Evolutionary conservation across 177 flowering plant genomes (phyloP), one percentile per base, ranked within the genome.

Genomic region (Vitis hybrid): DNA sequence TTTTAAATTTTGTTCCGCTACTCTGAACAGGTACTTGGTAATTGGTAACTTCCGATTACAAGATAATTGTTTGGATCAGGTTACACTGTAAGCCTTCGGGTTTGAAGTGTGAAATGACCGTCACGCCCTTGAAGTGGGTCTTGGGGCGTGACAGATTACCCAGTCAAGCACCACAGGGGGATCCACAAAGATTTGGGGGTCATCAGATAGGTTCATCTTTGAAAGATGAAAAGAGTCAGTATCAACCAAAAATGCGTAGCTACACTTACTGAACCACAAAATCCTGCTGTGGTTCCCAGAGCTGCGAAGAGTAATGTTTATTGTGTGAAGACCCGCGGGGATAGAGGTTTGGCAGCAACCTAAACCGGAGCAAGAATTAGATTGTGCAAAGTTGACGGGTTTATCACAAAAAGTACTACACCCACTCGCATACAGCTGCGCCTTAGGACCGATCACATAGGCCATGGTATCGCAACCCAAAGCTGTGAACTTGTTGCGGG

Each of bases 301-400:
- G 14, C 59, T 66, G 21, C 3, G 19, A 21, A 53, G 2, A 3
- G 19, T 10, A 31, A 66, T 66, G 12, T 66, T 26, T 13, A 66
- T 15, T 12, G 39, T 26, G 9, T 52, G 52, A 11, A 66, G 48
- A 13, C 49, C 11, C 3, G 6, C 2, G 2, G 68, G 68, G 3
- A 66, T 15, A 15, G 48, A 14, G 10, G 49, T 66, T 18, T 53
- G 59, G 59, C 68, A 66, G 68, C 68, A 66, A 10, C 68, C 68
- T 7, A 53, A 5, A 22, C 68, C 68, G 2, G 68, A 66, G 59
- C 68, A 66, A 31, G 68, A 12, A 29, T 10, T 19, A 2, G 22
- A 45, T 6, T 29, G 11, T 21, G 59, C 3, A 2, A 53, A 2
- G 19, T 52, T 66, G 10, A 15, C 2, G 2, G 0, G 18, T 10